Conservation (phyloP, 2,329 filamentous ascomycete species). For the Diaporthe amygdali region DNA sequence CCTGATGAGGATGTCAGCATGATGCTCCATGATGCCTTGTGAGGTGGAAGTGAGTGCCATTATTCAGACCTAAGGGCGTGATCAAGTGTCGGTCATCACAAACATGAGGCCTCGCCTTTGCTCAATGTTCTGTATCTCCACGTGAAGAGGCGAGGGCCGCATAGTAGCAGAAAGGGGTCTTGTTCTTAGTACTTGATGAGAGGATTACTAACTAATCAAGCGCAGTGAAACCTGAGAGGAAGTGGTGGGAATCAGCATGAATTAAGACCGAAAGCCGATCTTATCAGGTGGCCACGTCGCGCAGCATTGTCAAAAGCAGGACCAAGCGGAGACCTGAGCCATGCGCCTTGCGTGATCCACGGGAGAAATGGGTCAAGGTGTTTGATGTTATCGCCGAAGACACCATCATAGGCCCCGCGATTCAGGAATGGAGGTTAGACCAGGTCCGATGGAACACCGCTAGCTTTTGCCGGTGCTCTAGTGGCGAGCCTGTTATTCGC, state of each 20-base stretch:
- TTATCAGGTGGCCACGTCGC: background rate
- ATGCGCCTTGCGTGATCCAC: background rate
- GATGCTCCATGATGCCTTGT: background rate
- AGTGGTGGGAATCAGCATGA: background rate
- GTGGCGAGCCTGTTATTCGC: slow-evolving; percentile 1
- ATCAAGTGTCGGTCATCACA: background rate
- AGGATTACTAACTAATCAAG: background rate
- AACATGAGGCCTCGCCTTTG: background rate
- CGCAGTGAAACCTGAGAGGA: background rate
- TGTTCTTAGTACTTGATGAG: background rate
- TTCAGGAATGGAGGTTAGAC: background rate
- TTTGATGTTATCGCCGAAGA: background rate
- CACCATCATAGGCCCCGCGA: background rate
- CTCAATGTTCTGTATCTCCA: background rate
- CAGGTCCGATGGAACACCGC: background rate
- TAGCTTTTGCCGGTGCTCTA: background rate
- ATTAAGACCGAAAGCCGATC: background rate
- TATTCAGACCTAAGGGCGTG: background rate
- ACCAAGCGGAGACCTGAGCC: background rate
- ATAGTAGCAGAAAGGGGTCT: background rate
- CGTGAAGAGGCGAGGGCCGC: background rate
- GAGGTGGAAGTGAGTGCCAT: background rate
- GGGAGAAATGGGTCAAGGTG: background rate
- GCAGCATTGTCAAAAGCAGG: background rate
- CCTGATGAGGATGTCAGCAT: background rate